Conservation (phyloP, 2,329 filamentous ascomycete genomes). For the Herpotrichia juniperi region DNA sequence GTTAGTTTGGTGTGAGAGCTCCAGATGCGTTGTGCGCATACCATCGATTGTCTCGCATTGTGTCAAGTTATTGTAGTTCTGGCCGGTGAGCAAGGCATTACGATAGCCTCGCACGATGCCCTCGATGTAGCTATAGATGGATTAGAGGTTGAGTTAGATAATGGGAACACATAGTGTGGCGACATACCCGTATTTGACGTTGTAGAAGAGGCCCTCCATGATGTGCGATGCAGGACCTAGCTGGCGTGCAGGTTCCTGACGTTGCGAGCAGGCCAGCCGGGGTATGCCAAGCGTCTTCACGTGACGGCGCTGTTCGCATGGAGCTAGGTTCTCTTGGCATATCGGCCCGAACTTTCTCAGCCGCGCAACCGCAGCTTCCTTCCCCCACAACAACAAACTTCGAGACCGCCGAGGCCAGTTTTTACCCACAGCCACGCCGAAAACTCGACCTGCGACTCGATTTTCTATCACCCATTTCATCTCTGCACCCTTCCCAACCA, state of each 20-base stretch:
- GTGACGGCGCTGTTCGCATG: too few species aligned
- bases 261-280: constrained; percentile 16
- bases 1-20: constrained; percentile 6
- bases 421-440: neutral
- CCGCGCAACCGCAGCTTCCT: neutral
- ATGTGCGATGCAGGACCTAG: constrained; percentile 26
- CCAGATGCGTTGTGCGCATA: constrained; percentile 49
- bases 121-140: constrained; percentile 78
- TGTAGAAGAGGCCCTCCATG: constrained; percentile 95
- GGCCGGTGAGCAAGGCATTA: constrained; percentile 85
- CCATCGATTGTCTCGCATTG: constrained; percentile 98
- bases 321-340: neutral
- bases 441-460: neutral
- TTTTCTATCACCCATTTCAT: neutral
- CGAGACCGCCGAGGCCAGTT: neutral
- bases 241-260: neutral
- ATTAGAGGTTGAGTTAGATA: constrained; percentile 20
- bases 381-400: too few species aligned
- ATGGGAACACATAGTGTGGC: neutral
- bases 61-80: constrained; percentile 93
- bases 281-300: too few species aligned
- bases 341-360: neutral
- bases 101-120: constrained; percentile 97
- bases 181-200: constrained; percentile 86
- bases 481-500: neutral